A percentile compares a stretch with the other conserved stretches of the same genome.
Conservation (phyloP, 2,329 filamentous ascomycete species). For the Beauveria sp. region DNA sequence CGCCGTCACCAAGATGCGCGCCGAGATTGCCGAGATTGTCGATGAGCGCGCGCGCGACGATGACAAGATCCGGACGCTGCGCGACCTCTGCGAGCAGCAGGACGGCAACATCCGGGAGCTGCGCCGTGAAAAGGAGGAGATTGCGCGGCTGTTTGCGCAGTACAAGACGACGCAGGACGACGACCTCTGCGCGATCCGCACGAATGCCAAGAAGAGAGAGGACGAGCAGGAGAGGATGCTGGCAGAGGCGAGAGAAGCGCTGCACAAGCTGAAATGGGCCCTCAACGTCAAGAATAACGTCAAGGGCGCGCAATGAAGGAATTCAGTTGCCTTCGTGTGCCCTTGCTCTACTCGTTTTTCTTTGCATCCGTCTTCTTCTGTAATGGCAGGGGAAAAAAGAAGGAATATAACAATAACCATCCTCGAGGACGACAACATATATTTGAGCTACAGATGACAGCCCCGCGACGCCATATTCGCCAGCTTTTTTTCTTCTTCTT, state of each 20-base stretch:
- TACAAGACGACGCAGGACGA: constrained; percentile 60
- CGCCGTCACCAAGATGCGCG: constrained; percentile 40
- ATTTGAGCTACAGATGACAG: not conserved
- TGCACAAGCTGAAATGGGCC: constrained; percentile 66
- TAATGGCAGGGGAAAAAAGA: not conserved
- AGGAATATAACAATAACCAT: not conserved
- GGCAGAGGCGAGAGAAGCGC: constrained; percentile 50
- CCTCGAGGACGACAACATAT: not conserved
- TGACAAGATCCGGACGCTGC: constrained; percentile 54
- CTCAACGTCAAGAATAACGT: constrained; percentile 59
- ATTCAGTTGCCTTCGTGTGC: not conserved
- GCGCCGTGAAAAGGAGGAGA: constrained; percentile 53
- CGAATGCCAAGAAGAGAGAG: constrained; percentile 49
- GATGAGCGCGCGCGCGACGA: constrained; percentile 53
- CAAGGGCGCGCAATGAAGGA: constrained; percentile 42
- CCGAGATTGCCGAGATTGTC: constrained; percentile 47
- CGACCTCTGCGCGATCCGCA: constrained; percentile 52
- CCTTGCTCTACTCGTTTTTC: not conserved
- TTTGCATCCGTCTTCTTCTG: not conserved
- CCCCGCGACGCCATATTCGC: not conserved
- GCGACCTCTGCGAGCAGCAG: constrained; percentile 66
- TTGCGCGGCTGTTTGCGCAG: constrained; percentile 50
- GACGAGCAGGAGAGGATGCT: constrained; percentile 52
- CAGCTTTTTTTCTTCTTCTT: not conserved
- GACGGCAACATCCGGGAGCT: constrained; percentile 58